Conservation (phyloP, 1,139 yeast species). For the Suhomyces maxii region DNA sequence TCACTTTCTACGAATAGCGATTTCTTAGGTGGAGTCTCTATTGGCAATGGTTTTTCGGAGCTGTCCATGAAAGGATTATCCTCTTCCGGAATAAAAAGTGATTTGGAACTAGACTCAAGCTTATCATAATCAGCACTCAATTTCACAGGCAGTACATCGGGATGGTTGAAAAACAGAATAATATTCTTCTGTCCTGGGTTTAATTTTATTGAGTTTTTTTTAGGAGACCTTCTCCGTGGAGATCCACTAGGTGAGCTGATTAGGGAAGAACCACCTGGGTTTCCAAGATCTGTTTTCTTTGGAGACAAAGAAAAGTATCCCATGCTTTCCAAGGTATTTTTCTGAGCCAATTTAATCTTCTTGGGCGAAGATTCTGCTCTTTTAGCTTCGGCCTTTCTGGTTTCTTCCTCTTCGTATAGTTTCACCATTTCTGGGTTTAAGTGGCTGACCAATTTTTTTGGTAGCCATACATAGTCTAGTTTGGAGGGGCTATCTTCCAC, state of each 20-base stretch:
- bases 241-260: not conserved
- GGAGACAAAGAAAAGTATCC: slow-evolving; percentile 5
- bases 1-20: not conserved
- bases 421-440: slow-evolving; percentile 11
- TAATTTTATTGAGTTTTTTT: not conserved
- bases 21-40: too few relatives aligned
- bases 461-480: slow-evolving; percentile 16
- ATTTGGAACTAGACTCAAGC: too few relatives aligned
- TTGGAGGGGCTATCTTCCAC: not conserved
- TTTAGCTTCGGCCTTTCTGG: slow-evolving; percentile 3
- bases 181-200: slow-evolving; percentile 10
- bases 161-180: slow-evolving; percentile 2
- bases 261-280: not conserved
- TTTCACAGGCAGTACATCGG: too few relatives aligned
- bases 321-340: slow-evolving; percentile 13
- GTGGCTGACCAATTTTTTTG: slow-evolving; percentile 12
- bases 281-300: not conserved
- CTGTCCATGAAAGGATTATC: slow-evolving; percentile 2
- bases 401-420: slow-evolving; percentile 5
- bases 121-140: too few relatives aligned
- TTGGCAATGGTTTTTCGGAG: too few relatives aligned
- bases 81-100: not conserved
- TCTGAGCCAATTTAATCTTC: slow-evolving; percentile 8
- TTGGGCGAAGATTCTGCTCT: slow-evolving; percentile 2
- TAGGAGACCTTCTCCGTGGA: not conserved